Conservation (phyloP, 176 grass and related monocot species). For the Otatea glauca region DNA sequence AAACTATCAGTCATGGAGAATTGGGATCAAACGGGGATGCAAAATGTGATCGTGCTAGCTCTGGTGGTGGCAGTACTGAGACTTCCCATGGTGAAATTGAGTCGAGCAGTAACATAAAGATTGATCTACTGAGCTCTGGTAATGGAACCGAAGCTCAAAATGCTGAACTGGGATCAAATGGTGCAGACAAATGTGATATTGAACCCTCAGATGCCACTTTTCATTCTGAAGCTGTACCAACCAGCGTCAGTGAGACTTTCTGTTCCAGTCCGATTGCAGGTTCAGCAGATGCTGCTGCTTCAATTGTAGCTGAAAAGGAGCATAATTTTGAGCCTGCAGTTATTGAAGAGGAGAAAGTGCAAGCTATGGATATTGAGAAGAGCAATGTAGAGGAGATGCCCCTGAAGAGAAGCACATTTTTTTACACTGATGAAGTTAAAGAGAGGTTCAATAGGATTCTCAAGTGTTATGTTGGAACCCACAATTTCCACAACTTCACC, state of each 20-base stretch:
- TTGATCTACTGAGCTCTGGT: neutral
- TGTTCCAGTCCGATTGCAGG: conserved; percentile 23
- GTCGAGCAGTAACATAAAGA: conserved; percentile 25
- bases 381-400: conserved; percentile 43
- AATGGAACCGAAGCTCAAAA: conserved; percentile 3
- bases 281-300: conserved; percentile 11
- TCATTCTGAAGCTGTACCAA: conserved; percentile 1
- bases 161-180: conserved; percentile 31
- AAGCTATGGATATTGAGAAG: conserved; percentile 36
- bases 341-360: conserved; percentile 21
- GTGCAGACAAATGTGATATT: conserved; percentile 13
- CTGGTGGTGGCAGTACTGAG: neutral
- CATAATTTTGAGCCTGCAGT: neutral
- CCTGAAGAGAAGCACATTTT: conserved; percentile 46
- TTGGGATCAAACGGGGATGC: conserved; percentile 23
- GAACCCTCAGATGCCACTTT: neutral
- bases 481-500: conserved; percentile 97
- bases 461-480: conserved; percentile 85
- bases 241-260: neutral
- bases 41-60: conserved; percentile 24
- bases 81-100: conserved; percentile 28
- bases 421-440: conserved; percentile 69
- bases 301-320: conserved; percentile 13
- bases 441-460: conserved; percentile 75
- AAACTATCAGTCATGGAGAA: conserved; percentile 7